phyloP scores from a whole-genome alignment of 2,329 filamentous ascomycete genomes.

The Fusarium illudens region DNA sequence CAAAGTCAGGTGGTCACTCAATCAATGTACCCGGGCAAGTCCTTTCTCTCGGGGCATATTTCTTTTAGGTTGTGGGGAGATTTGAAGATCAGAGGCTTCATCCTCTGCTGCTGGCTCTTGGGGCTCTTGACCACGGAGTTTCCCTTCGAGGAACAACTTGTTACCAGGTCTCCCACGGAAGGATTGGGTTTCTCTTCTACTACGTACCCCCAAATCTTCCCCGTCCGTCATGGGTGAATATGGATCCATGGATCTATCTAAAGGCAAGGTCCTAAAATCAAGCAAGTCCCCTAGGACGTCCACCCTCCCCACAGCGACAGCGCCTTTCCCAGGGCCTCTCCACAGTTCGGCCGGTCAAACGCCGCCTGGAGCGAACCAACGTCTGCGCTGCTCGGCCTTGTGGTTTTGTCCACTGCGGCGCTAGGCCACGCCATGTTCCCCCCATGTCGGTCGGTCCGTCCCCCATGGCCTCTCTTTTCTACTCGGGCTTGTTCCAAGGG shows the following conservation, averaged over 20 bases:
- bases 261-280: background rate
- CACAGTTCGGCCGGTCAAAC: slow-evolving; percentile 68
- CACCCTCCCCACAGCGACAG: slow-evolving; percentile 24
- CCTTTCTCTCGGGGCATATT: slow-evolving; percentile 10
- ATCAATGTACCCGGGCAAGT: slow-evolving; percentile 17
- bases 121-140: slow-evolving; percentile 30
- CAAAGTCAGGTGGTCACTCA: slow-evolving; percentile 31
- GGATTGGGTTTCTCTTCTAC: no score
- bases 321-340: slow-evolving; percentile 44
- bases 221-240: background rate
- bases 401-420: slow-evolving; percentile 22
- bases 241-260: background rate
- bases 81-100: slow-evolving; percentile 12
- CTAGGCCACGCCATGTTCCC: slow-evolving; percentile 18
- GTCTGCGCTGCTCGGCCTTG: slow-evolving; percentile 23
- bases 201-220: background rate
- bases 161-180: background rate
- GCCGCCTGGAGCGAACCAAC: slow-evolving; percentile 57
- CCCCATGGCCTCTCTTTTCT: slow-evolving; percentile 6
- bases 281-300: slow-evolving; percentile 17
- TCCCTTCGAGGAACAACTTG: slow-evolving; percentile 30
- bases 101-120: no score
- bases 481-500: background rate
- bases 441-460: slow-evolving; percentile 33
- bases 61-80: slow-evolving; percentile 34